These are phyloP conservation scores for Coemansia sp. DNA, from an alignment of 192 early-diverging fungal species.

Conservation along the genomic window DNA sequence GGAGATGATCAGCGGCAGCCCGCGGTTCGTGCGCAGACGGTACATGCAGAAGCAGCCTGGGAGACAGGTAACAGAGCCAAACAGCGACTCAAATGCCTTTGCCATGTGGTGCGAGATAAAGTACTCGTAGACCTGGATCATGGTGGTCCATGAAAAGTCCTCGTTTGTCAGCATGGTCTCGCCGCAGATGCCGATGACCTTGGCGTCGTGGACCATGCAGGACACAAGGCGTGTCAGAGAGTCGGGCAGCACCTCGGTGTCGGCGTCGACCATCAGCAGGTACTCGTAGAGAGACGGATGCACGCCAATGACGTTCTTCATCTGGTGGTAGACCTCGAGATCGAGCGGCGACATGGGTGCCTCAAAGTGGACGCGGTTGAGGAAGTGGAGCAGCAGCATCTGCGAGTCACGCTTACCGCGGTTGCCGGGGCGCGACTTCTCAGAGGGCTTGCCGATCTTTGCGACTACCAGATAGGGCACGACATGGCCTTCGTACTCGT, in stretches of 20 bases:
- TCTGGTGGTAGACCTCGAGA: constrained; percentile 94
- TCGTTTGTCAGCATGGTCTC: constrained; percentile 57
- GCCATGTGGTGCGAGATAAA: constrained; percentile 90
- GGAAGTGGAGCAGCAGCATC: constrained; percentile 88
- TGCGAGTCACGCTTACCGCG: constrained; percentile 98
- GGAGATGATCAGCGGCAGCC: constrained; percentile 77
- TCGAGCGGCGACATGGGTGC: constrained; percentile 90
- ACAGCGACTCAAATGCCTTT: constrained; percentile 83
- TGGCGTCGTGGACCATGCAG: constrained; percentile 73
- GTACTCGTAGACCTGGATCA: constrained; percentile 97
- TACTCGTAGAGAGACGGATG: constrained; percentile 78
- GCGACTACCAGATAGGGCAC: constrained; percentile 94
- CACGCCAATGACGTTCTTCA: constrained; percentile 95
- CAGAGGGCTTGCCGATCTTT: constrained; percentile 87
- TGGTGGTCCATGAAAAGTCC: constrained; percentile 62
- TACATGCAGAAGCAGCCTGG: constrained; percentile 90
- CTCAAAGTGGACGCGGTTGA: constrained; percentile 91
- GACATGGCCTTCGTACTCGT: constrained; percentile 82
- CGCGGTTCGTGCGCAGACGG: constrained; percentile 67
- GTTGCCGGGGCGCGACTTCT: constrained; percentile 88
- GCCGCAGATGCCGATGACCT: constrained; percentile 89
- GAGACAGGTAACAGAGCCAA: constrained; percentile 79
- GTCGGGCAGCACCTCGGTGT: constrained; percentile 80
- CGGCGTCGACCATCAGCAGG: constrained; percentile 77
- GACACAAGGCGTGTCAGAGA: constrained; percentile 88